These are phyloP conservation scores for Colletotrichum higginsianum DNA, from an alignment of 2,329 filamentous ascomycete genomes.

Conservation along the genomic window DNA sequence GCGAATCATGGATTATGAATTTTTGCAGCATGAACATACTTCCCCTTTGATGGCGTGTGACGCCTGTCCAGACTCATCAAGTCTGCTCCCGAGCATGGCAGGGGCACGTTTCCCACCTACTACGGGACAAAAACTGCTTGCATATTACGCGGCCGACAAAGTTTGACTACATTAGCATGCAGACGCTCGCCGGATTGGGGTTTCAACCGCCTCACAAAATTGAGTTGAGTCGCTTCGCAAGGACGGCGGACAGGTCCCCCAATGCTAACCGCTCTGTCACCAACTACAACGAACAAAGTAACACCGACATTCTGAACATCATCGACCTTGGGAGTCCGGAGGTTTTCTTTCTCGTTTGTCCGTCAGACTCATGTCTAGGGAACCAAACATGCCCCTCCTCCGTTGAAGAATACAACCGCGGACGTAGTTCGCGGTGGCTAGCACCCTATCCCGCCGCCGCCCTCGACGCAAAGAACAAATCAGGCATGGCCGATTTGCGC, in stretches of 20 bases:
- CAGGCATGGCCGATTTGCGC: slow-evolving; percentile 6
- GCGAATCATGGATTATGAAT: slow-evolving; percentile 26
- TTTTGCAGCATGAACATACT: neutral
- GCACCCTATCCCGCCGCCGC: slow-evolving; percentile 16
- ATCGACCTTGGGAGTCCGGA: no score
- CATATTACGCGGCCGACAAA: neutral
- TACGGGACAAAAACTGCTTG: neutral
- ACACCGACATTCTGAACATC: no score
- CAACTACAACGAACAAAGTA: no score
- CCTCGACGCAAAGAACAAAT: slow-evolving; percentile 32
- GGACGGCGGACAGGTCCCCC: neutral
- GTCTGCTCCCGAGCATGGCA: neutral
- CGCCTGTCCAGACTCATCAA: no score
- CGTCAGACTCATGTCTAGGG: no score
- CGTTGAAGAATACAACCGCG: slow-evolving; percentile 15
- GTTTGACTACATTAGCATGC: neutral
- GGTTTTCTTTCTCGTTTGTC: no score
- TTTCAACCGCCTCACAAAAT: neutral
- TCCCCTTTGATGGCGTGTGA: neutral
- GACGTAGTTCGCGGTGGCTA: slow-evolving; percentile 7
- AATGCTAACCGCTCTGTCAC: no score
- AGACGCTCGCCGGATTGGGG: neutral
- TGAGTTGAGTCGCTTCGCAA: neutral
- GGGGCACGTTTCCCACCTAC: neutral
- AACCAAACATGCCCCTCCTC: slow-evolving; percentile 20